Conservation (phyloP, 2,329 filamentous ascomycete species). For the Reticulascus tulasneorum region DNA sequence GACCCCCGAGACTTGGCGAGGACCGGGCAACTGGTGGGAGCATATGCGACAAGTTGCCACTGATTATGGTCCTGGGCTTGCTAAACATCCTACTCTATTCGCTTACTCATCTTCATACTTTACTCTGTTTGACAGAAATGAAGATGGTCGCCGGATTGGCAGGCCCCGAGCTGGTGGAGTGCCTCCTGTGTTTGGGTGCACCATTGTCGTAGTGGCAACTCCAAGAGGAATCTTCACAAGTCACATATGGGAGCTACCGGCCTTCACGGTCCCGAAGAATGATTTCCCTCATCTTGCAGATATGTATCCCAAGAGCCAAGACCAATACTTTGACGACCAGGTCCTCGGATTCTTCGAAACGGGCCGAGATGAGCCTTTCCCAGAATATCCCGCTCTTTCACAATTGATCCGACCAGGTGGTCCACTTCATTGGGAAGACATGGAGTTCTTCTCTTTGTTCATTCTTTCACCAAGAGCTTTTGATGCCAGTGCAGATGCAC, state of each 20-base stretch:
- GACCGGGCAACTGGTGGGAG: slow-evolving; percentile 11
- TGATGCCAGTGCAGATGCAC: no score
- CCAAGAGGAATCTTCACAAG: slow-evolving; percentile 11
- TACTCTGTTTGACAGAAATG: slow-evolving; percentile 1
- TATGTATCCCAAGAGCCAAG: neutral
- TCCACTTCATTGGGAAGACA: slow-evolving; percentile 1
- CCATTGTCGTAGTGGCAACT: slow-evolving; percentile 7
- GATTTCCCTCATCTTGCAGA: neutral
- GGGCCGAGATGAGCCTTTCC: neutral
- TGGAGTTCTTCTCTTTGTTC: slow-evolving; percentile 9
- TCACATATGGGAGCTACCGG: slow-evolving; percentile 15
- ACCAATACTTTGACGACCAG: slow-evolving; percentile 7
- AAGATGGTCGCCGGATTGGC: no score
- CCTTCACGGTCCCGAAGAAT: slow-evolving; percentile 3
- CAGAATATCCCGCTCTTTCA: slow-evolving; percentile 3
- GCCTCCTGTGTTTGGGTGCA: slow-evolving; percentile 14
- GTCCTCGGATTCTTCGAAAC: slow-evolving; percentile 5
- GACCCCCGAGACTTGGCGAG: slow-evolving; percentile 6
- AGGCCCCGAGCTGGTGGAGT: slow-evolving; percentile 10
- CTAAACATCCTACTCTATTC: neutral
- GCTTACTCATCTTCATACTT: slow-evolving; percentile 4
- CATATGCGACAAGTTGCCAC: slow-evolving; percentile 10
- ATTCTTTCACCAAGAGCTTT: no score
- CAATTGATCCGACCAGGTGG: neutral
- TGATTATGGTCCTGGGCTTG: slow-evolving; percentile 7